Percentiles rank a stretch among this genome's conserved stretches.
These are phyloP conservation scores for Immersiporthe knoxdaviesiana DNA, from an alignment of 2,329 filamentous ascomycete genomes.

Conservation along the genomic window DNA sequence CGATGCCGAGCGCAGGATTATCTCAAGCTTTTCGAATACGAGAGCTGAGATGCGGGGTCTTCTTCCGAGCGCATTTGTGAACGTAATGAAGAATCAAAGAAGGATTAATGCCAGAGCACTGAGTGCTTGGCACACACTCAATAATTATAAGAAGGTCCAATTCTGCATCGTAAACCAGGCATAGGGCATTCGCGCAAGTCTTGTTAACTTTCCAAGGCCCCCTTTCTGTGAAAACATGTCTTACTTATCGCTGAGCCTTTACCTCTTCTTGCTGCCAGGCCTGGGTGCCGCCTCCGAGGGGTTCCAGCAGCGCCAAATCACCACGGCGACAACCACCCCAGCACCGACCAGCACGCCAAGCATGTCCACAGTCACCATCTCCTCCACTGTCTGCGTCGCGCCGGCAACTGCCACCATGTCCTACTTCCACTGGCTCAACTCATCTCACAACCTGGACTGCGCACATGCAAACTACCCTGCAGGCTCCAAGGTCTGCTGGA, in stretches of 20 bases:
- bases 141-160: not conserved
- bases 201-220: not conserved
- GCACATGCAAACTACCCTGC: constrained; percentile 1
- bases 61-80: not conserved
- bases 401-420: constrained; percentile 16
- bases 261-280: not conserved
- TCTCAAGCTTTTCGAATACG: not conserved
- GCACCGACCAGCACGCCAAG: constrained; percentile 6
- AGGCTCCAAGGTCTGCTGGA: constrained; percentile 20
- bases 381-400: constrained; percentile 8
- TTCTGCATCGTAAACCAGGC: not conserved
- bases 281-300: not conserved
- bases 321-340: not conserved
- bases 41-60: not conserved
- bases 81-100: not conserved
- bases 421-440: constrained; percentile 24
- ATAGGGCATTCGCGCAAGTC: not conserved
- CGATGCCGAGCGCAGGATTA: too few species aligned
- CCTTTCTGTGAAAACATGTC: not conserved
- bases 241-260: not conserved
- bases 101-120: not conserved
- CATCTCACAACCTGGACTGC: constrained; percentile 25
- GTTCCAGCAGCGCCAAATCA: not conserved
- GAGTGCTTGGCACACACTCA: not conserved
- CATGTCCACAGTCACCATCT: not conserved